Base-by-base conservation (phyloP, 2,329 filamentous ascomycete species). In the Fusarium tuaranense region DNA sequence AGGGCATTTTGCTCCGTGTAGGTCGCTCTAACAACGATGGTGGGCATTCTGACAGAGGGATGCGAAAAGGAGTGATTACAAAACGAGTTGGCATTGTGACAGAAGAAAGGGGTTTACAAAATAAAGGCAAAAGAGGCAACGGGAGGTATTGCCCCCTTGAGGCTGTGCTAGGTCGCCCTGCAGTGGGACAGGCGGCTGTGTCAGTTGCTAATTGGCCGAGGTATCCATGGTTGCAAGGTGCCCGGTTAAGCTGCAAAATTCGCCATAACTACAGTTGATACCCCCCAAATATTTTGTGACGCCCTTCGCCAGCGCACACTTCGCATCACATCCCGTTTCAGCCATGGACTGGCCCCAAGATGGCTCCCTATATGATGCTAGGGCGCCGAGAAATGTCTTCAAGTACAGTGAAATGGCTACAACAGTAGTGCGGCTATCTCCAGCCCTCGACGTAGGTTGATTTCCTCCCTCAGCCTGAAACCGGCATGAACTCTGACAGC, bases 281-380 rank as follows among this genome's bases (percentile, higher is more conserved):
- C 14, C 36, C 36, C 36, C 36, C 27, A 3, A 39, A 39, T 9
- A 39, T 39, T 39, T 39, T 18, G 36, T 39, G 16, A 39, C 16
- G 36, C 36, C 36, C 16, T 18, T 39, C 13, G 9, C 18, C 10
- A 12, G 12, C 18, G 44, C 2, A 22, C 2, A 5, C 22, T 48
- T 2, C 14, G 44, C 44, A 25, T 14, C 18, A 13, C 18, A 25
- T 22, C 44, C 7, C 1, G 18, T 25, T 14, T 27, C 8, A 7
- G 18, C n/a, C 8, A 70, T 70, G 68, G 60, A 70, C 18, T 70
- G 60, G 68, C 34, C 59, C 4, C 34, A 70, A 10, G 68, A 70
- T 22, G 57, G 55, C 20, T 22, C 36, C 5, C 38, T 36, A 32
- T 68, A 55, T 7, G 46, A 39, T 25, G n/a, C 36, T 18, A 20